phyloP scores from a whole-genome alignment of 306 rosid genomes.

The Quillaja saponaria region DNA sequence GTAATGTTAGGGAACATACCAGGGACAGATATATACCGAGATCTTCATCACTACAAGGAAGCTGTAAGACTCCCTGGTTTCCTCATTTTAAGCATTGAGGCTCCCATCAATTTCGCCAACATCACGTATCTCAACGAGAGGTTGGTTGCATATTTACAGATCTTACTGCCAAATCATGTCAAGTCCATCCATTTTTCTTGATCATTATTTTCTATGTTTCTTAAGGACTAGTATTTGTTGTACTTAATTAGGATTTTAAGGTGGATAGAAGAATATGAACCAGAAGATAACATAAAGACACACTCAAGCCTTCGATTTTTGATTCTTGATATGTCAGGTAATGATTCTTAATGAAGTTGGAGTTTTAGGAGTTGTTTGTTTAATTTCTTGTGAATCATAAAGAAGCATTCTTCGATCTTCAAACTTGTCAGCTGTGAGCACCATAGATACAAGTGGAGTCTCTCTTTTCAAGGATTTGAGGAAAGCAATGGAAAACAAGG shows the following conservation, averaged over 20 bases:
- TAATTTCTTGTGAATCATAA: not conserved
- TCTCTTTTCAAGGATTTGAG: slow-evolving; percentile 65
- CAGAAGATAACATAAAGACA: slow-evolving; percentile 46
- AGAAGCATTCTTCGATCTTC: too few relatives aligned
- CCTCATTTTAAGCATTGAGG: slow-evolving; percentile 83
- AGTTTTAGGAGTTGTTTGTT: not conserved
- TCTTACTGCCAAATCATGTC: not conserved
- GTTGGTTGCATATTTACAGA: slow-evolving; percentile 35
- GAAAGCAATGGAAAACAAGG: slow-evolving; percentile 50
- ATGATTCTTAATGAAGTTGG: not conserved
- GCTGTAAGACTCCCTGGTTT: slow-evolving; percentile 69
- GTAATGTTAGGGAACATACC: slow-evolving; percentile 80
- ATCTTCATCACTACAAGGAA: slow-evolving; percentile 78
- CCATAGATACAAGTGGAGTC: slow-evolving; percentile 87
- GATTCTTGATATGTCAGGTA: slow-evolving; percentile 84
- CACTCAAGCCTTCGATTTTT: slow-evolving; percentile 47
- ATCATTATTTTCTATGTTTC: slow-evolving; percentile 6
- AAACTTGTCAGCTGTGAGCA: slow-evolving; percentile 71
- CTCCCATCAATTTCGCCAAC: slow-evolving; percentile 93
- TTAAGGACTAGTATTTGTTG: slow-evolving; percentile 13
- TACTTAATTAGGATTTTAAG: slow-evolving; percentile 66
- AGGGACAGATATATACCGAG: slow-evolving; percentile 71
- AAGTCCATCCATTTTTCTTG: not conserved
- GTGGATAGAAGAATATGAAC: slow-evolving; percentile 83
- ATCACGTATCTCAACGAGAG: slow-evolving; percentile 85